Conservation (phyloP, 116 monocot species). For the Papilionanthe hybrid region DNA sequence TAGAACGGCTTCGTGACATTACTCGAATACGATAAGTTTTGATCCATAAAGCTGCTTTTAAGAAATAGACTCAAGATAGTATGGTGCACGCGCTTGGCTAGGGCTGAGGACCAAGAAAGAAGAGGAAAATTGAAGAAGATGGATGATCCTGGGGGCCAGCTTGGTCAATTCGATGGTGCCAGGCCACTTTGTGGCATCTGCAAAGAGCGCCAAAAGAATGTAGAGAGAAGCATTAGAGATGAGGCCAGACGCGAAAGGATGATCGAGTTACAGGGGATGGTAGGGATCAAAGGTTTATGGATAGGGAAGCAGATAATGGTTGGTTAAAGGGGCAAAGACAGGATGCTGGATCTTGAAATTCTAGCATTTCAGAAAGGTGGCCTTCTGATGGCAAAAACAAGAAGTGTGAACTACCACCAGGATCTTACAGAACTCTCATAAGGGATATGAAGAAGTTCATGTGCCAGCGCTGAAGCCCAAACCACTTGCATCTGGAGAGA, state of each 20-base stretch:
- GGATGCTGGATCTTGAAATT: constrained; percentile 75
- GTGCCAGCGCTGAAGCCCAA: constrained; percentile 77
- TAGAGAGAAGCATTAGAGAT: constrained; percentile 90
- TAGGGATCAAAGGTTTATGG: constrained; percentile 31
- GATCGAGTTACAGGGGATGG: constrained; percentile 46
- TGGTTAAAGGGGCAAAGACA: constrained; percentile 86
- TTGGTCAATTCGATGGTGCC: constrained; percentile 80
- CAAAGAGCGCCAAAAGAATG: constrained; percentile 92
- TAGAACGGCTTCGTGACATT: constrained; percentile 78
- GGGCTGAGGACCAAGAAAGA: constrained; percentile 88
- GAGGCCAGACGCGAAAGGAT: constrained; percentile 91
- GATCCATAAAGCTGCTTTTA: constrained; percentile 81
- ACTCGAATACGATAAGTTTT: constrained; percentile 91
- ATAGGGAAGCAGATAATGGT: constrained; percentile 63
- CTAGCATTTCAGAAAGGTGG: constrained; percentile 82
- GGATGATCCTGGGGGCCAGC: constrained; percentile 43
- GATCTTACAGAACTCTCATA: constrained; percentile 76
- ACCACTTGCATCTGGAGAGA: constrained; percentile 53
- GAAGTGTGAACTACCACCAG: constrained; percentile 75
- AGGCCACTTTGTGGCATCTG: constrained; percentile 95
- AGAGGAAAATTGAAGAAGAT: constrained; percentile 91
- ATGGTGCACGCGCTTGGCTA: constrained; percentile 91
- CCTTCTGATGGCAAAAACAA: constrained; percentile 89
- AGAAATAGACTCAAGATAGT: constrained; percentile 88
- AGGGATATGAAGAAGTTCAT: constrained; percentile 93